phyloP scores from a whole-genome alignment of 768 basidiomycete species.

The Podaxis rugospora region DNA sequence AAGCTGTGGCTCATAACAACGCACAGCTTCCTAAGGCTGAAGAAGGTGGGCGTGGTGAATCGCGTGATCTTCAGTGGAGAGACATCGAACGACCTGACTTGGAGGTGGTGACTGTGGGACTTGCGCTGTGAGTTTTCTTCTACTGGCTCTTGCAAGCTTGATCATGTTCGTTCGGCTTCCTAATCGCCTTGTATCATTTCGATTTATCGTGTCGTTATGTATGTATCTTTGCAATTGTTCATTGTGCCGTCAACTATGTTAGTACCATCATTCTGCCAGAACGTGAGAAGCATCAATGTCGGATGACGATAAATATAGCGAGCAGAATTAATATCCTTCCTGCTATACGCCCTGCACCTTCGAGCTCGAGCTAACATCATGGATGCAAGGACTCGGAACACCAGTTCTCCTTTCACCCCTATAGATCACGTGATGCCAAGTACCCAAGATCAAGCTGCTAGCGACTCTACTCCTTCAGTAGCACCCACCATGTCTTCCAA shows the following conservation, averaged over 20 bases:
- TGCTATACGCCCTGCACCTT: not conserved
- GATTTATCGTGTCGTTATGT: not conserved
- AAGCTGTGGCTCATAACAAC: not conserved
- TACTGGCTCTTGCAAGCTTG: not conserved
- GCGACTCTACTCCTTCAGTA: not conserved
- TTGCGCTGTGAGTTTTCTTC: not conserved
- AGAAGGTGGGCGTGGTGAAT: not conserved
- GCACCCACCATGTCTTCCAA: conserved; percentile 24
- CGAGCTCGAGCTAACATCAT: not conserved
- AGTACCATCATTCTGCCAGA: not conserved
- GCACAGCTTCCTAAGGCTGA: not conserved
- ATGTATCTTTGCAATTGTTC: not conserved
- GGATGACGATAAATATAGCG: not conserved
- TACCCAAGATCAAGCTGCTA: not conserved
- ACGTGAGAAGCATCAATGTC: conserved; percentile 4
- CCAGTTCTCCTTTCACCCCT: not conserved
- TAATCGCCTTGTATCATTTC: not conserved
- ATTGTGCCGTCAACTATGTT: not conserved
- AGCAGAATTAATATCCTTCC: not conserved
- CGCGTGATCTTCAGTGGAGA: not conserved
- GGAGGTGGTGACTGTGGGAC: not conserved
- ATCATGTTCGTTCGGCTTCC: not conserved
- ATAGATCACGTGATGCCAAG: conserved; percentile 4
- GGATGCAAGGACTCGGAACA: not conserved
- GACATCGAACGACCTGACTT: not conserved